Base-by-base conservation (phyloP, 768 basidiomycete species). In the Cantharellus cinnabarinus region DNA sequence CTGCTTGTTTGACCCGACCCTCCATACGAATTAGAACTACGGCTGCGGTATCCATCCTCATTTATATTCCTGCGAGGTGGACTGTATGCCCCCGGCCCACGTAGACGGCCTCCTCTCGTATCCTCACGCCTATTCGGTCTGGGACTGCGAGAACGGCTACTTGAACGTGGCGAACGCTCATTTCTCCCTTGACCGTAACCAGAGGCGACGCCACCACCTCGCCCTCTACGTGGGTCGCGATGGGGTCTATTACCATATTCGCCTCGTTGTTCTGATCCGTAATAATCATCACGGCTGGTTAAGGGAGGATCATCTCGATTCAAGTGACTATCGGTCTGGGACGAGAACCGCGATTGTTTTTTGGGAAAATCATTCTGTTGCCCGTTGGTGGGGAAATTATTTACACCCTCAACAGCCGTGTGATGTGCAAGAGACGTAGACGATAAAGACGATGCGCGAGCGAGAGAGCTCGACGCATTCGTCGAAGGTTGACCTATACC, bases 101-200 rank as follows among this genome's bases (percentile, higher is more conserved):
- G 75, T 66, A 75, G 62, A 58, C 68, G 69, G 58, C 67, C 74
- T 65, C 58, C 39, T 5, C 57, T 51, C 34, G 14, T 7, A 29
- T 50, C 41, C 29, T 38, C 58, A 50, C 74, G 73, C 74, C 79
- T 79, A 71, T 75, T 75, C 34, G 59, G 63, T 35, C 77, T 69
- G 51, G 85, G 86, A 71, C 87, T 89, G 68, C 78, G 76, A 57
- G 85, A 88, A 56, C 85, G 82, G 71, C 82, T 83, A 61, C 69
- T 73, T 68, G 79, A 70, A 66, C 66, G 67, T 72, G 73, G 42
- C 4, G 62, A 59, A 34, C 71, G 65, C 71, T 63, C 50, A 71
- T 68, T 64, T 71, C 71, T 62, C 77, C 78, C 68, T 73, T 74
- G 68, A 10, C 44, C 29, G 44, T 48, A 68, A 81, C 82, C 76